Evolutionary conservation across 192 early-diverging fungal species (phyloP).

Genomic region (Chytriomyces hyalinus): DNA sequence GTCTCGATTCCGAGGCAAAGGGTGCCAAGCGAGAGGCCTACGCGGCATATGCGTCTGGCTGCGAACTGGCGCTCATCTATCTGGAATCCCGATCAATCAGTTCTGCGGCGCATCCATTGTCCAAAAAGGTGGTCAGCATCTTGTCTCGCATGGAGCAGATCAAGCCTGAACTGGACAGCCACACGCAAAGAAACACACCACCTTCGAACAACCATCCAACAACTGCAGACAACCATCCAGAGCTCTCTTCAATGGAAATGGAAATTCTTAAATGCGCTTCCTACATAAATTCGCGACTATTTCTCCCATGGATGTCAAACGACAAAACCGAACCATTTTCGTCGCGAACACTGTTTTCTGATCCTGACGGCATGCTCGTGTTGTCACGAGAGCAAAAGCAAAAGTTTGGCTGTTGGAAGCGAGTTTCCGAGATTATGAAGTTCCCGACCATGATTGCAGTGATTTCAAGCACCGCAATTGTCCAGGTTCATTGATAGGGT

Average conservation of each 20-base stretch:
- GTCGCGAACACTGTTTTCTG: conserved; percentile 60
- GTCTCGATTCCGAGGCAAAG: conserved; percentile 24
- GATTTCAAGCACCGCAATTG: conserved; percentile 54
- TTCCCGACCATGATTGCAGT: conserved; percentile 70
- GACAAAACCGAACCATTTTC: conserved; percentile 70
- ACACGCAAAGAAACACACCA: neutral
- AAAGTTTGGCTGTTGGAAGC: conserved; percentile 81
- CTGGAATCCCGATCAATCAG: neutral
- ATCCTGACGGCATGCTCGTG: conserved; percentile 77
- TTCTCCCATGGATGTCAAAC: conserved; percentile 73
- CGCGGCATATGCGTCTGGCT: conserved; percentile 19
- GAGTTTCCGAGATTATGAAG: conserved; percentile 74
- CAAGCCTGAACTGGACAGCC: neutral
- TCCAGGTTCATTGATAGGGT: conserved; percentile 39
- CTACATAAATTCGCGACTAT: conserved; percentile 71
- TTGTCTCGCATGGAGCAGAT: conserved; percentile 12
- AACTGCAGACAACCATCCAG: neutral
- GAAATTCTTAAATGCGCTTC: conserved; percentile 72
- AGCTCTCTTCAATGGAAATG: conserved; percentile 50
- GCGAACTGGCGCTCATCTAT: conserved; percentile 24
- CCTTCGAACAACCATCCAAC: neutral
- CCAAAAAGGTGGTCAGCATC: conserved; percentile 23
- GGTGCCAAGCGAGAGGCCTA: neutral
- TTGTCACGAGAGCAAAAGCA: conserved; percentile 77
- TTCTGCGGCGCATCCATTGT: neutral